phyloP scores from a whole-genome alignment of 179 eudicot species.

The Vitellaria paradoxa region DNA sequence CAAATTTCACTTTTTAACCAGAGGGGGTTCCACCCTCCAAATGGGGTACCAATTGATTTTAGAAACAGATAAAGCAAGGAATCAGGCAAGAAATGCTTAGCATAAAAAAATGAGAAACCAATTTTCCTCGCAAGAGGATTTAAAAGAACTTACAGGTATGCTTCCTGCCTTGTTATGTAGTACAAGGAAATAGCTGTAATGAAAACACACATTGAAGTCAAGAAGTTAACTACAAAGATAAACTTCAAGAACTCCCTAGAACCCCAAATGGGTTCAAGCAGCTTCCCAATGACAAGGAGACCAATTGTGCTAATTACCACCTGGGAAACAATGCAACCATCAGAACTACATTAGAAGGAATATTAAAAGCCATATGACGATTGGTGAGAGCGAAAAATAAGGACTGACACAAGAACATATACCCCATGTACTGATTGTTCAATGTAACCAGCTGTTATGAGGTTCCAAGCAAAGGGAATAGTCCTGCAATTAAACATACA shows the following conservation, averaged over 20 bases:
- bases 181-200: constrained; percentile 84
- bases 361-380: not conserved
- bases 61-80: not conserved
- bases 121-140: not conserved
- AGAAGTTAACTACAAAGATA: constrained; percentile 79
- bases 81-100: not conserved
- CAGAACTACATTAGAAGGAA: constrained; percentile 9
- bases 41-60: not conserved
- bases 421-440: constrained; percentile 92
- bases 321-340: constrained; percentile 34
- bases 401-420: constrained; percentile 19
- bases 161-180: constrained; percentile 78
- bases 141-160: constrained; percentile 76
- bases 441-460: constrained; percentile 86
- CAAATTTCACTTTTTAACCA: not conserved
- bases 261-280: constrained; percentile 99
- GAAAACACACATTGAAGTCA: constrained; percentile 82
- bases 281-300: constrained; percentile 84
- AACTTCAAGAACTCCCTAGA: constrained; percentile 94
- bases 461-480: constrained; percentile 98
- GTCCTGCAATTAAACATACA: constrained; percentile 49
- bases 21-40: not conserved
- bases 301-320: constrained; percentile 66
- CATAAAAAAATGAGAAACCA: not conserved
- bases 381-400: not conserved